Evolutionary conservation across 192 early-diverging fungal species (phyloP).

Genomic region (Backusella parvicylindrica): DNA sequence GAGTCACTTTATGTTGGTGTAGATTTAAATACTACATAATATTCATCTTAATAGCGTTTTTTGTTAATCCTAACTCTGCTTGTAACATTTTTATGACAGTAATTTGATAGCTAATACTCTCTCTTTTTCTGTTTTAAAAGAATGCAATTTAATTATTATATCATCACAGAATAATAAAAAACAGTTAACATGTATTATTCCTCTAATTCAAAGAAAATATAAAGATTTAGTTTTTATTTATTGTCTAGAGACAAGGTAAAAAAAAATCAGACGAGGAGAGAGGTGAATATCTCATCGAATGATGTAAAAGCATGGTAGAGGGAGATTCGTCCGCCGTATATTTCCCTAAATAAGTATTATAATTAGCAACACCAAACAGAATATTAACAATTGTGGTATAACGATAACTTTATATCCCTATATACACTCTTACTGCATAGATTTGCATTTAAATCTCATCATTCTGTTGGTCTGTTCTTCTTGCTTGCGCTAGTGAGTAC

Average conservation of each 20-base stretch:
- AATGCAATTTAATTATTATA: neutral
- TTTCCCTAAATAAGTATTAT: neutral
- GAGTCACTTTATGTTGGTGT: neutral
- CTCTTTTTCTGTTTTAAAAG: neutral
- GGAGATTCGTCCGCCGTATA: neutral
- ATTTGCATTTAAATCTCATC: neutral
- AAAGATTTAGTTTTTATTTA: neutral
- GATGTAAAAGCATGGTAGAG: neutral
- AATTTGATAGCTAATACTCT: neutral
- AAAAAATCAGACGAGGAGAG: neutral
- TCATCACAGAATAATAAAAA: neutral
- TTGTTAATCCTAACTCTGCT: neutral
- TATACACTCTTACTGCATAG: neutral
- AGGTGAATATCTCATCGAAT: neutral
- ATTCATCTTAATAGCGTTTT: neutral
- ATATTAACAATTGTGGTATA: neutral
- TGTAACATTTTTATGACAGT: neutral
- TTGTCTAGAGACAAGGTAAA: neutral
- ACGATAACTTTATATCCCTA: neutral
- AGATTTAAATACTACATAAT: neutral
- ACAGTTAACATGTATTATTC: neutral
- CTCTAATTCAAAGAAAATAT: neutral
- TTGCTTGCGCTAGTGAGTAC: slow-evolving; percentile 1
- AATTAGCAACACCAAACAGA: neutral
- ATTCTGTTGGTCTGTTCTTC: slow-evolving; percentile 6